Evolutionary conservation across 2,329 filamentous ascomycete species (phyloP).

Genomic region (Aspergillus uvarum): DNA sequence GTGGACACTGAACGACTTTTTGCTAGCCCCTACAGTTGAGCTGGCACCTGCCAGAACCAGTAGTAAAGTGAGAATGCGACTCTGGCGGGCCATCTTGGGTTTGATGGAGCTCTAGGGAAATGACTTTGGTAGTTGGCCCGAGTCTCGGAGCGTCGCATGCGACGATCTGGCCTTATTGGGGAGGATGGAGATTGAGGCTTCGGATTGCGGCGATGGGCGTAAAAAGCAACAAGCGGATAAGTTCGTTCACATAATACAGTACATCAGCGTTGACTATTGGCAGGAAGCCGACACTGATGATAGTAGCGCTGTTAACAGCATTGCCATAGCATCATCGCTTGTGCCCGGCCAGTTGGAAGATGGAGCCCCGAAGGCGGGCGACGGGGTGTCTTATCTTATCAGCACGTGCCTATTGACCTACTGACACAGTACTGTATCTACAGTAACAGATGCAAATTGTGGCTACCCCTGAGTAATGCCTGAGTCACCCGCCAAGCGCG

Average conservation of each 20-base stretch:
- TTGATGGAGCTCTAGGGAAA: not conserved
- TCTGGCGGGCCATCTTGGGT: conserved; percentile 27
- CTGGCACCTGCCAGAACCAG: conserved; percentile 34
- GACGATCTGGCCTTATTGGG: conserved; percentile 12
- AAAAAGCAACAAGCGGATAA: not conserved
- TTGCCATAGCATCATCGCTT: not conserved
- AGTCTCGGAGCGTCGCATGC: not conserved
- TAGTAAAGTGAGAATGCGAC: conserved; percentile 26
- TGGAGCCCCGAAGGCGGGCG: not conserved
- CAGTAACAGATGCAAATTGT: not conserved
- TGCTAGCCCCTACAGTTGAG: conserved; percentile 49
- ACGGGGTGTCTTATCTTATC: conserved; percentile 16
- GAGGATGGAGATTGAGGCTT: not conserved
- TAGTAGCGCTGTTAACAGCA: not conserved
- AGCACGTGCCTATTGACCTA: conserved; percentile 14
- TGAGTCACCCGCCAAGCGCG: not conserved
- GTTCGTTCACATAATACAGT: not conserved
- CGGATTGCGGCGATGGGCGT: too few species aligned
- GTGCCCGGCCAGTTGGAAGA: conserved; percentile 20
- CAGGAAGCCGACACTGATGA: not conserved
- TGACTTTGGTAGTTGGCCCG: not conserved
- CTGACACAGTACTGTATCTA: not conserved
- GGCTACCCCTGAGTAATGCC: conserved; percentile 2
- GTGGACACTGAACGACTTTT: conserved; percentile 75
- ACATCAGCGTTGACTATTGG: not conserved